Percentiles rank a stretch among this genome's conserved stretches.
These are phyloP conservation scores for Penicillium sp. DNA, from an alignment of 2,329 filamentous ascomycete genomes.

Conservation along the genomic window DNA sequence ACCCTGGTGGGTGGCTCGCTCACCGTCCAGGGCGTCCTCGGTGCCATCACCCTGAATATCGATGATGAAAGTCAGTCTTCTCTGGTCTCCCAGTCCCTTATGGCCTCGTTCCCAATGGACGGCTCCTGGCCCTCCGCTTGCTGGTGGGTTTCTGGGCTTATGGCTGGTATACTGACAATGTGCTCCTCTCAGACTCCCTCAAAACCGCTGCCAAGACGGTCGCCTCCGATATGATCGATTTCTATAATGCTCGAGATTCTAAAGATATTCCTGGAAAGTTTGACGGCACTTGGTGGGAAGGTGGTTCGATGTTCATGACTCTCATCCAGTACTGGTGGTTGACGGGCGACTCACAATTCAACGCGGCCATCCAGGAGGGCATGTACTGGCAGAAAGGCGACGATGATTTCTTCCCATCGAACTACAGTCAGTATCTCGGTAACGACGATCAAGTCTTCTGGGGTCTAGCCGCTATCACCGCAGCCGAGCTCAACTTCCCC, in stretches of 20 bases:
- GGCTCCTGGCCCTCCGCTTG: neutral
- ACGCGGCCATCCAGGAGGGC: constrained; percentile 67
- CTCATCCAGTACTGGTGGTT: constrained; percentile 86
- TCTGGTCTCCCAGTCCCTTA: neutral
- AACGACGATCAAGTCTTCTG: constrained; percentile 74
- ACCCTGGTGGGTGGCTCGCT: constrained; percentile 26
- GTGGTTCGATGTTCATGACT: constrained; percentile 69
- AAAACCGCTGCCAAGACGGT: constrained; percentile 41
- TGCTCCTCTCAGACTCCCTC: constrained; percentile 34
- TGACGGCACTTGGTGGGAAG: constrained; percentile 63
- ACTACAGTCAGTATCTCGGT: constrained; percentile 51
- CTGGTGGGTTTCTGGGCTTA: neutral
- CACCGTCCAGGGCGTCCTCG: constrained; percentile 24
- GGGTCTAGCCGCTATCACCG: constrained; percentile 79
- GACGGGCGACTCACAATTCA: constrained; percentile 73
- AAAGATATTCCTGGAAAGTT: constrained; percentile 47
- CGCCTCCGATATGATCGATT: constrained; percentile 45
- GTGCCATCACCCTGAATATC: constrained; percentile 25
- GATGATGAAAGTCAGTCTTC: constrained; percentile 23
- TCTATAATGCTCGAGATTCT: constrained; percentile 43
- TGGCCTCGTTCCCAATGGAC: neutral
- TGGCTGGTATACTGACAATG: neutral
- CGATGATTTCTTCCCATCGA: constrained; percentile 74
- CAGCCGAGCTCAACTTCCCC: constrained; percentile 75
- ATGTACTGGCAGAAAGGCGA: constrained; percentile 76